Base-by-base conservation (phyloP, 345 rosid genomes). In the Lumnitzera littorea region DNA sequence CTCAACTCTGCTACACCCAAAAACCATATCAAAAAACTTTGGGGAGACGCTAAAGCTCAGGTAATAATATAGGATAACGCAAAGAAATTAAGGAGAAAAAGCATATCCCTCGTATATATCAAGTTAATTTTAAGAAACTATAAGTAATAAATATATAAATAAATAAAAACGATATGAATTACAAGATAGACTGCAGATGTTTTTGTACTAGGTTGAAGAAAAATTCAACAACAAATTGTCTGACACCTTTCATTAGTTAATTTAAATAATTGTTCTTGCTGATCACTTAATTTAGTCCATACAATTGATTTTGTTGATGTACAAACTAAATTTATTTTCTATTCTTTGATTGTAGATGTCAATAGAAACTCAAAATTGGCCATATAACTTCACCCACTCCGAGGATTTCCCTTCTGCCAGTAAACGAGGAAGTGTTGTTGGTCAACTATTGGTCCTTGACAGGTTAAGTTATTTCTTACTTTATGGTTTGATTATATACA, bases 31-130 rank as follows among this genome's bases (percentile, higher is more conserved):
- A 54, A 23, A 11, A 49, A 12, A 12, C 70, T 73, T 3, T 79
- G 84, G 84, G 61, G 55, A 43, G 84, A 79, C 53, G 84, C 80
- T 14, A 73, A 76, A 23, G 27, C 36, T 13, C 80, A 79, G 70
- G 80, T 79, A 50, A 1, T 13, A 0, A 36, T 36, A 36, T 7
- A 9, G 36, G 36, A 29, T 20, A 20, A 20, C 20, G 20, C 20
- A 20, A 20, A 20, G 20, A 20, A 20, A 20, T 20, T 27, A 2
- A 27, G 31, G 31, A 5, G 31, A 27, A 27, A 27, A 27, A 27
- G 5, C 31, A 27, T 46, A 24, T 15, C 15, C 10, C 16, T 49
- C 14, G 4, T 12, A 49, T 2, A 49, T 49, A 1, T 27, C 31
- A 27, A 27, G 2, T 49, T 13, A 49, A 23, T 49, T 3, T 13